Conservation (phyloP, 768 basidiomycete species). For the Phaeotremella fagi region DNA sequence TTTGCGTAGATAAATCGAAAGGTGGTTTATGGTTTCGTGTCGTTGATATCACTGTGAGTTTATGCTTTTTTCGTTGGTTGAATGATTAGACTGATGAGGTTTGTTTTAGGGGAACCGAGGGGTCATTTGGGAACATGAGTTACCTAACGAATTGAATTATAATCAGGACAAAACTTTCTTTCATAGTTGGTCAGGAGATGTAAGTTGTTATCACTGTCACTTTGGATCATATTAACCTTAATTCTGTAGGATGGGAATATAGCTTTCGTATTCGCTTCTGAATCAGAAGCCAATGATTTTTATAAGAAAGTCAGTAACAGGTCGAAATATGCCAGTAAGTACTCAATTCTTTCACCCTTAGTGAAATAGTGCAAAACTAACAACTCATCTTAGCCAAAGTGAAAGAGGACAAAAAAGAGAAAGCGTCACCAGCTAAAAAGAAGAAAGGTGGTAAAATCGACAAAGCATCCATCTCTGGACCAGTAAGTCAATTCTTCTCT, state of each 20-base stretch:
- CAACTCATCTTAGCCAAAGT: constrained; percentile 26
- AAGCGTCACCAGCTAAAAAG: constrained; percentile 38
- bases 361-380: neutral
- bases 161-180: constrained; percentile 82
- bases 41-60: constrained; percentile 62
- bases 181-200: constrained; percentile 87
- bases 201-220: constrained; percentile 52
- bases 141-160: constrained; percentile 77
- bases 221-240: neutral
- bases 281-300: constrained; percentile 74
- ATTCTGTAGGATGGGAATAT: constrained; percentile 72
- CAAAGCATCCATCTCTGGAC: constrained; percentile 86
- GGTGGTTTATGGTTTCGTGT: constrained; percentile 65
- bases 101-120: constrained; percentile 65
- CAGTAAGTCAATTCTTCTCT: constrained; percentile 52
- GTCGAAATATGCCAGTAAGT: constrained; percentile 58
- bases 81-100: neutral
- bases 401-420: constrained; percentile 40
- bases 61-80: neutral
- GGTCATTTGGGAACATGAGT: constrained; percentile 87
- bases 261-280: constrained; percentile 82
- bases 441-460: constrained; percentile 73
- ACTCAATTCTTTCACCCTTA: neutral
- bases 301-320: constrained; percentile 72
- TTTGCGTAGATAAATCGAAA: constrained; percentile 60